Base-by-base conservation (phyloP, 352 stramenopile genomes). In the Phytophthora sp. region DNA sequence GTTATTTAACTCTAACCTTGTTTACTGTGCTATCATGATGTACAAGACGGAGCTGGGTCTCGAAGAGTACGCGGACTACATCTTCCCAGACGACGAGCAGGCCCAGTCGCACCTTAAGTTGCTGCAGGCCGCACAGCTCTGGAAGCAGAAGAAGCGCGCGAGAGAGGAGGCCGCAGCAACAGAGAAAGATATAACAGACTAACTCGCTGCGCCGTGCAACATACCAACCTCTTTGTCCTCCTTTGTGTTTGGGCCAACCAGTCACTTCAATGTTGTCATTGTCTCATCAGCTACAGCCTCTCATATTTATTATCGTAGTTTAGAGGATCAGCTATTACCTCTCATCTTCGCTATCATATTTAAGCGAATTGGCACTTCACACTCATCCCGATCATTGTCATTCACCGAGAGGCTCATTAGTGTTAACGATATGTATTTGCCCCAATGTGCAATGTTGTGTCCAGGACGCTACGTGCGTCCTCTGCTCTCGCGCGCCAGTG, bases 41-140 rank as follows among this genome's bases (percentile, higher is more conserved):
- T 60, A 12, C 65, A 94, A n/a, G 85, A 89, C 77, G 80, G 94
- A 86, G 76, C 81, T 88, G 86, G 97, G 86, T 3, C 87, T 94
- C 84, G 97, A 99, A 77, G 97, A 99, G 70, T 99, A 99, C 86
- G 99, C 96, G 53, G 98, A 99, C 71, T 99, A 99, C 73, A 86
- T 98, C 52, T 99, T 99, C 85, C 97, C 97, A 5, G 97, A 99
- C 74, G 98, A 99, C 71, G 86, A 98, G 63, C 90, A 97, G 70
- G 90, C 93, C 3, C 91, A 93, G 50, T 89, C 91, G 30, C 98
- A 98, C 79, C 89, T 99, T 72, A 99, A 99, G 70, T 90, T 99
- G 70, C 82, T 99, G 51, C 93, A 99, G 74, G 97, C 98, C 57
- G 97, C 97, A 29, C 93, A 98, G 53, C 94, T 98, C 59, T 99